Percentiles rank a stretch among this genome's conserved stretches.
These are phyloP conservation scores for Coemansia erecta DNA, from an alignment of 192 early-diverging fungal genomes.

Conservation along the genomic window DNA sequence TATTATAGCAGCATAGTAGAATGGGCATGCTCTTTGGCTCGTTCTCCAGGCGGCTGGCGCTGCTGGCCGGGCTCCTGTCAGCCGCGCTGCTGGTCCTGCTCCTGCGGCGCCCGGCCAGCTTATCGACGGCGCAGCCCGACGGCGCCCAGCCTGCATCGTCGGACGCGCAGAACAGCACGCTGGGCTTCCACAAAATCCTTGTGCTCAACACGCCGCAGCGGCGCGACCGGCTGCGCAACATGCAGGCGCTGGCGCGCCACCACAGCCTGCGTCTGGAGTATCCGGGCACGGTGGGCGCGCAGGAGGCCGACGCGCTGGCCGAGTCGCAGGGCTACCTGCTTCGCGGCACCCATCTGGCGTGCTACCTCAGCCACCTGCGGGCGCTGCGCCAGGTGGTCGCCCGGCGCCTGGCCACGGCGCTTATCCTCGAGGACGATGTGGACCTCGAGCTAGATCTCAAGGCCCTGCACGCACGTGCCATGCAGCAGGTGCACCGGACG, in stretches of 20 bases:
- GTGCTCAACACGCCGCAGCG: conserved; percentile 34
- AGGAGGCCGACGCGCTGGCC: conserved; percentile 15
- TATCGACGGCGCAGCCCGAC: too few species aligned
- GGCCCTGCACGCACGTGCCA: conserved; percentile 14
- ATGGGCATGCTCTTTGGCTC: too few species aligned
- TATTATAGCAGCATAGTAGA: too few species aligned
- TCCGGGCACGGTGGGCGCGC: conserved; percentile 11
- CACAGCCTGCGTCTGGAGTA: conserved; percentile 25
- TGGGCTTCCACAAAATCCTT: conserved; percentile 47
- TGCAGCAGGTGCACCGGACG: conserved; percentile 12
- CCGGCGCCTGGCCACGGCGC: conserved; percentile 31
- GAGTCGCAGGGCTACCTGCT: conserved; percentile 11
- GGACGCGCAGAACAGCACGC: conserved; percentile 16
- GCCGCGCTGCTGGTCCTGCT: too few species aligned
- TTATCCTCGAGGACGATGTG: conserved; percentile 41
- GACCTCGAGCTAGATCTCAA: conserved; percentile 45
- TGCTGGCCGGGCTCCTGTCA: too few species aligned
- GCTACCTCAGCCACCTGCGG: conserved; percentile 39
- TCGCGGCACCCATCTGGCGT: conserved; percentile 38
- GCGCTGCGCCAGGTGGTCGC: conserved; percentile 18
- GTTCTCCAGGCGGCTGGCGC: too few species aligned
- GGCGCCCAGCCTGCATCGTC: neutral
- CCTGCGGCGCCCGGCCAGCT: too few species aligned
- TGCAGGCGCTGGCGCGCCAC: conserved; percentile 28
- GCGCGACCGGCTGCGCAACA: conserved; percentile 26